phyloP scores from a whole-genome alignment of 78 protist genomes.

The Dictyostelium intermedium region DNA sequence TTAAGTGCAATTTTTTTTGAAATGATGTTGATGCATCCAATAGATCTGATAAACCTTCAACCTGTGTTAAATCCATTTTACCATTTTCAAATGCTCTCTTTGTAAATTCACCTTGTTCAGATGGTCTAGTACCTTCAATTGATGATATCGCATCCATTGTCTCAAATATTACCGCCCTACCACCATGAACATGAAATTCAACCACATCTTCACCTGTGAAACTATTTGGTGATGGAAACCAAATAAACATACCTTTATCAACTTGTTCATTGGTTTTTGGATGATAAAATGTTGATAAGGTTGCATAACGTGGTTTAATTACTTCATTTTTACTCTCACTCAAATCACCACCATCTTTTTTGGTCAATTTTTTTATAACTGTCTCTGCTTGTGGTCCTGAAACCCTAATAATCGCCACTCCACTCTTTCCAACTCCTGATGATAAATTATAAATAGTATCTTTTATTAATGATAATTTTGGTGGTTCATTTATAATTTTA shows the following conservation, averaged over 20 bases:
- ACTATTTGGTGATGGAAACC: slow-evolving; percentile 83
- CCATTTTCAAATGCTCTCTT: slow-evolving; percentile 91
- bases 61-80: slow-evolving; percentile 90
- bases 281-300: slow-evolving; percentile 20
- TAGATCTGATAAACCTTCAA: slow-evolving; percentile 93
- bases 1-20: slow-evolving; percentile 88
- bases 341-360: too few species aligned
- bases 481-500: background rate
- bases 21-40: slow-evolving; percentile 88
- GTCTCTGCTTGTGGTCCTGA: slow-evolving; percentile 37
- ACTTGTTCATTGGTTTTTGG: slow-evolving; percentile 39
- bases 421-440: slow-evolving; percentile 48
- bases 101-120: slow-evolving; percentile 95
- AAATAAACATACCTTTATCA: slow-evolving; percentile 49
- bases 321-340: too few species aligned
- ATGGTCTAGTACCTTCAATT: slow-evolving; percentile 41
- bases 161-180: slow-evolving; percentile 87
- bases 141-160: slow-evolving; percentile 73
- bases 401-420: slow-evolving; percentile 68
- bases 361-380: background rate
- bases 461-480: background rate
- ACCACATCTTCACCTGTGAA: slow-evolving; percentile 97
- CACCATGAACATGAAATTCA: slow-evolving; percentile 95
- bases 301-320: background rate
- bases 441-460: slow-evolving; percentile 62